Conservation (phyloP, 306 rosid genomes). For the Vicia villosa region DNA sequence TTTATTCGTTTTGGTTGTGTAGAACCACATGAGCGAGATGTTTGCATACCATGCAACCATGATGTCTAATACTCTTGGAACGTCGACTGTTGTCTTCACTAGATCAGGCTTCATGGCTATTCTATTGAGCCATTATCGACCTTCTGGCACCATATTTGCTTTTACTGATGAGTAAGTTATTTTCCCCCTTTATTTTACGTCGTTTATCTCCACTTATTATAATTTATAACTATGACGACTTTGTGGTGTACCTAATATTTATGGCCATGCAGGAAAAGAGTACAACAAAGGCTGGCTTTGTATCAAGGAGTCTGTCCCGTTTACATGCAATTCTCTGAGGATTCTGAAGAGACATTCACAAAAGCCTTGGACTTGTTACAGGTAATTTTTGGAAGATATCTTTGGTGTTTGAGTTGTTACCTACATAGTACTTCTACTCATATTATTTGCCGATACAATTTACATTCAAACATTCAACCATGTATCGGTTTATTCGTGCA, state of each 20-base stretch:
- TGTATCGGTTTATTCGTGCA: background rate
- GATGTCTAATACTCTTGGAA: slow-evolving; percentile 97
- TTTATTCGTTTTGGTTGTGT: slow-evolving; percentile 29
- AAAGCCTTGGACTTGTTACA: slow-evolving; percentile 59
- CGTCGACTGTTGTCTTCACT: slow-evolving; percentile 92
- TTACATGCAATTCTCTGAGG: slow-evolving; percentile 81
- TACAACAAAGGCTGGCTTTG: slow-evolving; percentile 79
- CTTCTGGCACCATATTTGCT: slow-evolving; percentile 86
- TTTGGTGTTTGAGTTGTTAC: slow-evolving; percentile 7
- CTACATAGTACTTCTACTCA: background rate
- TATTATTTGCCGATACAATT: no score
- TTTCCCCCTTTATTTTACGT: background rate
- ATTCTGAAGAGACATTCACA: slow-evolving; percentile 76
- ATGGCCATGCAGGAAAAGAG: slow-evolving; percentile 69
- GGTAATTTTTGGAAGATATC: slow-evolving; percentile 47
- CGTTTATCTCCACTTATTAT: slow-evolving; percentile 32
- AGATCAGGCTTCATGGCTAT: slow-evolving; percentile 93
- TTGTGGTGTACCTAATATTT: slow-evolving; percentile 24
- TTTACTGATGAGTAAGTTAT: slow-evolving; percentile 87
- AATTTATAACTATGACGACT: slow-evolving; percentile 24
- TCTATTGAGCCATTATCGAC: slow-evolving; percentile 89
- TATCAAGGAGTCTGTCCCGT: slow-evolving; percentile 95
- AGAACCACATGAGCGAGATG: slow-evolving; percentile 99
- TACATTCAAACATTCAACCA: slow-evolving; percentile 15
- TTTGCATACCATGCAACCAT: slow-evolving; percentile 98